Base-by-base conservation (phyloP, 192 early-diverging fungal genomes). In the Cetraspora pellucida region DNA sequence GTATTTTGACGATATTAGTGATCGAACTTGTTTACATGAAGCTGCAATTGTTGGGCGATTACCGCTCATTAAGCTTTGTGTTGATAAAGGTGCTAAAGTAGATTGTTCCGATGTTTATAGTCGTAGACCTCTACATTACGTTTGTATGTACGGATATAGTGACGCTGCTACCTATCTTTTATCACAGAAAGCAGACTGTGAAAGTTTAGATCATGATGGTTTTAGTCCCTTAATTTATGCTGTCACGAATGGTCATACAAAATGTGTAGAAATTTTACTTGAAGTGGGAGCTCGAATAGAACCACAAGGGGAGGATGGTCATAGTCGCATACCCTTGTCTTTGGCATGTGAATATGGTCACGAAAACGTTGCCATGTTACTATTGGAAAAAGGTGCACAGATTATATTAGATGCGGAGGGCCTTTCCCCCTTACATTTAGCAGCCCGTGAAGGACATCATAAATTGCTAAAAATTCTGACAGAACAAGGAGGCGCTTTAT, bases 321-420 rank as follows among this genome's bases (percentile, higher is more conserved):
- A 88, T 77, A 68, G 91, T 78, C 80, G 88, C 9, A 89, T 92
- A 61, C 93, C 93, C 8, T 87, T 99, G 31, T 88, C 88, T n/a
- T 79, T 98, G 9, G 95, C 97, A 8, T 98, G 96, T 82, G 90
- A 97, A 71, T 92, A 93, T 81, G 98, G 98, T 30, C 93, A 94
- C 77, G 87, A 85, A 52, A 92, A 93, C 67, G 96, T 98, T 80
- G 93, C 93, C 6, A 83, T 85, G 77, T 83, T 95, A 79, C 85
- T 99, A 69, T 86, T 97, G 1, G 84, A 86, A 50, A 87, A 87
- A 17, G 93, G 95, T 13, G 93, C 93, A 0, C 88, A 91, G 71
- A 88, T 96, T 30, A 75, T 86, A 16, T 78, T 92, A 1, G 93
- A 94, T 79, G 83, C 88, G 8, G 93, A 96, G 58, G 95, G 95